A percentile compares a stretch with the other conserved stretches of the same genome.
Conservation (phyloP, 1,139 yeast species). For the Hyphopichia pseudoburtonii region DNA sequence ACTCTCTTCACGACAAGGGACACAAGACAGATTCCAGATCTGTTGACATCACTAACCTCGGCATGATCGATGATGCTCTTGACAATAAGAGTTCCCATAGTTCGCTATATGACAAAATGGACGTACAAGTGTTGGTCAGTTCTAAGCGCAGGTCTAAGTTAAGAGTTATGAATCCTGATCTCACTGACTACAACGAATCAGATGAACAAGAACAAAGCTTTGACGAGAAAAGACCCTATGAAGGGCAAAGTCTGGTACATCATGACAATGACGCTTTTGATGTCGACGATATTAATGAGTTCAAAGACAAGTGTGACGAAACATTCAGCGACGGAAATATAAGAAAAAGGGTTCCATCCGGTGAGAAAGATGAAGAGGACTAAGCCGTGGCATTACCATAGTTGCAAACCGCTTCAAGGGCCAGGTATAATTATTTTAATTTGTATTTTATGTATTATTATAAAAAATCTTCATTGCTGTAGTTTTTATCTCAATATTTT, state of each 20-base stretch:
- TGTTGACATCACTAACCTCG: slow-evolving; percentile 6
- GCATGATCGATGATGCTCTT: slow-evolving; percentile 23
- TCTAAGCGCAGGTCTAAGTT: slow-evolving; percentile 65
- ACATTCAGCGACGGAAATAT: background rate
- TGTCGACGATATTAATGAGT: slow-evolving; percentile 5
- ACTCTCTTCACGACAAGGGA: background rate
- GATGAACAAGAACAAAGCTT: slow-evolving; percentile 13
- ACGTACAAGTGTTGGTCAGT: slow-evolving; percentile 73
- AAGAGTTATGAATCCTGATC: slow-evolving; percentile 65
- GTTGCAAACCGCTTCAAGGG: too few relatives aligned
- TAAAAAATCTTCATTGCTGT: too few relatives aligned
- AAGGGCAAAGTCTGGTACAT: background rate
- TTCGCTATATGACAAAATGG: slow-evolving; percentile 48
- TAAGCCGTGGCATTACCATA: too few relatives aligned
- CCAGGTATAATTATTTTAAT: too few relatives aligned
- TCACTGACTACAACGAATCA: too few relatives aligned
- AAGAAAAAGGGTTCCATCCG: slow-evolving; percentile 35
- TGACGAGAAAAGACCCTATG: background rate
- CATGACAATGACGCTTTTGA: slow-evolving; percentile 13
- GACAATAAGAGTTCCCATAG: slow-evolving; percentile 24
- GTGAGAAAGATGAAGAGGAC: slow-evolving; percentile 10
- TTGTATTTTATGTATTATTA: too few relatives aligned
- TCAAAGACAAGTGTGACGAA: too few relatives aligned
- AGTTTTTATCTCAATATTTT: too few relatives aligned
- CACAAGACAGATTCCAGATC: slow-evolving; percentile 3